Conservation (phyloP, 2,329 filamentous ascomycete genomes). For the Colletotrichum spaethianum region DNA sequence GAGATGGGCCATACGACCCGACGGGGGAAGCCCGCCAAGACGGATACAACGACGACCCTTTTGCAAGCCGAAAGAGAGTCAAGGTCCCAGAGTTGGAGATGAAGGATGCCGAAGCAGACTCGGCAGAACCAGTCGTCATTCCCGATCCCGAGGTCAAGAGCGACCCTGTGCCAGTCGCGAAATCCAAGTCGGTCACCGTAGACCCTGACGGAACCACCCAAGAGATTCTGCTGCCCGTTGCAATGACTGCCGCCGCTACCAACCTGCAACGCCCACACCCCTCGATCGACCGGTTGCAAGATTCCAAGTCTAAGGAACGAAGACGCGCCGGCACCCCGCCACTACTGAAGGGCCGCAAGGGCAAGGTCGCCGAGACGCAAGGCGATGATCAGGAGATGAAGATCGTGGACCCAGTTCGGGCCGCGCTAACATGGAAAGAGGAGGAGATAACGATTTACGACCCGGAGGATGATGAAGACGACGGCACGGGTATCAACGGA, state of each 20-base stretch:
- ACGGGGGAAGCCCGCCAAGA: slow-evolving; percentile 45
- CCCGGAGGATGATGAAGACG: slow-evolving; percentile 75
- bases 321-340: slow-evolving; percentile 58
- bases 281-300: slow-evolving; percentile 56
- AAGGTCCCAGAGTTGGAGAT: slow-evolving; percentile 52
- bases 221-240: slow-evolving; percentile 29
- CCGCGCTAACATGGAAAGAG: slow-evolving; percentile 76
- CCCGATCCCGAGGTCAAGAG: slow-evolving; percentile 36
- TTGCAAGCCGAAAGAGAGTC: slow-evolving; percentile 55
- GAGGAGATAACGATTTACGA: slow-evolving; percentile 78
- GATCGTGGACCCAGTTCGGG: slow-evolving; percentile 68
- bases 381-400: slow-evolving; percentile 50
- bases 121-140: slow-evolving; percentile 38
- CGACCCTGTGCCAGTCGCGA: slow-evolving; percentile 16
- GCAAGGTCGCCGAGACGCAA: slow-evolving; percentile 31
- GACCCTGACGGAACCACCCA: neutral
- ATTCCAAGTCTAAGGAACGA: slow-evolving; percentile 54
- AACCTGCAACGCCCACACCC: slow-evolving; percentile 52
- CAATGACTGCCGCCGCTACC: slow-evolving; percentile 39
- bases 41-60: slow-evolving; percentile 47
- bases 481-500: slow-evolving; percentile 77
- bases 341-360: slow-evolving; percentile 38
- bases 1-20: slow-evolving; percentile 29
- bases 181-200: neutral
- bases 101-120: slow-evolving; percentile 45